A percentile compares a stretch with the other conserved stretches of the same genome.
Conservation (phyloP, 495 filamentous ascomycete genomes). For the Xylaria castorea region DNA sequence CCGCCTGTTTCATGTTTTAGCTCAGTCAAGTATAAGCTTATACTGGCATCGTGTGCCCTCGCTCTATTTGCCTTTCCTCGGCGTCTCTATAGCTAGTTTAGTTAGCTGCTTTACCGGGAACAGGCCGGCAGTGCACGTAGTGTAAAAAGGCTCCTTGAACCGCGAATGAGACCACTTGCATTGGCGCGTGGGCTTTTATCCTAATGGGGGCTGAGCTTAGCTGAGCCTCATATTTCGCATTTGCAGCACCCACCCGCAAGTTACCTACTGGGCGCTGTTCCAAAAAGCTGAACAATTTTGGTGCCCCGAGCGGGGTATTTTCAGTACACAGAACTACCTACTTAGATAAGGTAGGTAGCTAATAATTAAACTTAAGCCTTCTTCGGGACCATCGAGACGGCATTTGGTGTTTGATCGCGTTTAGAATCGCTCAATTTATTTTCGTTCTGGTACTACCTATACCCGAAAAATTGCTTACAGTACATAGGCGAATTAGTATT, state of each 20-base stretch:
- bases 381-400: neutral
- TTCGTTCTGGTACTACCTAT: neutral
- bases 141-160: neutral
- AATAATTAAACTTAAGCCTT: neutral
- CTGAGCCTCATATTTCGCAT: conserved; percentile 14
- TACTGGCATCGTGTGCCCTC: neutral
- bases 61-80: neutral
- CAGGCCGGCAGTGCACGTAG: neutral
- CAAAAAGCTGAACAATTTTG: conserved; percentile 9
- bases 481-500: neutral
- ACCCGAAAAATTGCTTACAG: neutral
- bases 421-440: neutral
- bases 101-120: neutral
- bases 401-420: neutral
- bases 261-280: neutral
- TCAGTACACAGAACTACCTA: neutral
- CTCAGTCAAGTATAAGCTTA: neutral
- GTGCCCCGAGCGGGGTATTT: conserved; percentile 7
- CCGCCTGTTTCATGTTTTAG: neutral
- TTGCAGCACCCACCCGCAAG: neutral
- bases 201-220: conserved; percentile 9
- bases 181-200: neutral
- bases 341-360: neutral
- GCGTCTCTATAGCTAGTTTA: neutral
- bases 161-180: neutral